Base-by-base conservation (phyloP, 345 rosid genomes). In the Psidium guajava region DNA sequence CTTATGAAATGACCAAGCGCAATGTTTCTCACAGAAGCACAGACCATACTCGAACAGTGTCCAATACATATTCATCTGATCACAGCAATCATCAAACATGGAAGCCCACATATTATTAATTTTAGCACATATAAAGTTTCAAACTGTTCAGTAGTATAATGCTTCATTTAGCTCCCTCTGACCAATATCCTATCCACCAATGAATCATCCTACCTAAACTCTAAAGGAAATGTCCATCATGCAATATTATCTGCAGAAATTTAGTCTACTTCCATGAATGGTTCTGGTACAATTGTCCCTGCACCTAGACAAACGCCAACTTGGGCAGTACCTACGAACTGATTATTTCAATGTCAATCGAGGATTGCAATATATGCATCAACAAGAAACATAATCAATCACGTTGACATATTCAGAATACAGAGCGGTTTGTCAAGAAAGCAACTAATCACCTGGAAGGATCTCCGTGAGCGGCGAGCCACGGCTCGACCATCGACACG, bases 381-480 rank as follows among this genome's bases (percentile, higher is more conserved):
- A 40, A 54, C 80, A 82, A 82, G 44, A 52, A 8, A 50, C 83
- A 18, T 15, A 32, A 18, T 32, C 77, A 16, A 32, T 64, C 75
- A 20, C 75, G 3, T 64, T 28, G 36, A 64, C 75, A 16, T 64
- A 28, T 32, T 32, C 44, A 32, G 44, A 64, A 3, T 7, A 32
- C 11, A 64, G 11, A 64, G 75, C 75, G 9, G 32, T 8, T 32
- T 7, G 75, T 64, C 44, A 32, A 53, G 58, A 64, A 36, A 85
- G 27, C 54, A 52, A 58, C 59, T 69, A 55, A 14, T 44, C 88
- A 97, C 99, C 99, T 95, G 53, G 98, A 92, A 22, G 95, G 95
- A 92, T 97, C 98, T 24, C 93, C 98, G 90, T 96, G 98, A 53
- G 98, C 91, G 6, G 98, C 98, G n/a, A 97, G 85, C 99, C 98